Evolutionary conservation across 306 rosid species (phyloP), one percentile per base, ranked within the genome.

Genomic region (Rubus idaeus): DNA sequence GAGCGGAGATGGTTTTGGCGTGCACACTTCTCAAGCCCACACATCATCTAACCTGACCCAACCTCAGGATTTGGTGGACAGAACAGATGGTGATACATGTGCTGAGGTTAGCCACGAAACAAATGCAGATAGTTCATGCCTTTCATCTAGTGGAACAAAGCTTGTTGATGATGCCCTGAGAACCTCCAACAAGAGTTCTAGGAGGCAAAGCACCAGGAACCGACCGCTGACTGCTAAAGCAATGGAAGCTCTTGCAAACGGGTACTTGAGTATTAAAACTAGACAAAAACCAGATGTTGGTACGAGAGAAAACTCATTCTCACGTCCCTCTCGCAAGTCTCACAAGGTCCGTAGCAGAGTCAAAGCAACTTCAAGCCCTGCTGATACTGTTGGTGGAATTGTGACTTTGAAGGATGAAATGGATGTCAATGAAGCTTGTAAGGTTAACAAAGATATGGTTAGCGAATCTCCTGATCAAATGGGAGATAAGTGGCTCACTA

Each of bases 131-230:
- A 71, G 70, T 64, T 60, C 75, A 44, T 69, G 77, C 71, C 50
- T 71, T 61, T 65, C 80, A 55, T 67, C 75, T 58, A 51, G 65
- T 60, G 66, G 62, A 37, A 68, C 74, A 45, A 76, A 78, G 80
- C 71, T 63, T 42, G 73, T 67, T 68, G 64, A 71, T 0, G 80
- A 80, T 46, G n/a, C 85, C 57, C 21, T 61, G 77, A 58, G 39
- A 61, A 65, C 71, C 75, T 76, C 82, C 67, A 73, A 50, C 71
- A 72, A 74, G 56, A 84, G 50, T 78, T 74, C 84, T 3, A 81
- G 94, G 88, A 89, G 96, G 81, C 93, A 89, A 60, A 84, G 97
- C 94, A 90, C 86, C 14, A 87, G 97, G 77, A 89, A 82, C 51
- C 88, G 93, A 73, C 96, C 96, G 4, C 86, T 88, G 80, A 93